Base-by-base conservation (phyloP, 1,284 basidiomycete species). In the Cryptococcus amylolentus region DNA sequence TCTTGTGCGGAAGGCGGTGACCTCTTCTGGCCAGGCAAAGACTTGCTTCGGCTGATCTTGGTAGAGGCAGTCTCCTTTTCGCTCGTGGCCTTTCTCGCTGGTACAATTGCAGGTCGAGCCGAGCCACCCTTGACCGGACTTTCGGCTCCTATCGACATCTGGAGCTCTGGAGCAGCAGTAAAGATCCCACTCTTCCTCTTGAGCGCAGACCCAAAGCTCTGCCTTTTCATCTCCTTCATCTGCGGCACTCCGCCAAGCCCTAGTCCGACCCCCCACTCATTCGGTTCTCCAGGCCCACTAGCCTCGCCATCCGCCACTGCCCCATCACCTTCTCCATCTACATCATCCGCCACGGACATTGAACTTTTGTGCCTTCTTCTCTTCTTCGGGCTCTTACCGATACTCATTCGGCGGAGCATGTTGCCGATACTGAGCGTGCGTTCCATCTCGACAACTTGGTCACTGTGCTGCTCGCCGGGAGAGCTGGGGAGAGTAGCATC, bases 311-410 rank as follows among this genome's bases (percentile, higher is more conserved):
- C 27, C 20, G 44, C 44, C 18, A 23, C 13, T 18, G 16, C 44
- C 44, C 27, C 16, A 42, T 20, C 40, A 7, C 40, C 16, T 7
- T 7, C 40, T 7, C 9, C 16, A 42, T 42, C 40, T 13, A 9
- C 16, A 16, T 42, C 27, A 8, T 28, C 44, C 27, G 18, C 44
- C 20, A 28, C 28, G 9, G 20, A 28, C 27, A 23, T 23, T 28
- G 18, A 16, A 8, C 6, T 46, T 28, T 46, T 28, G 13, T 46
- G 16, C 27, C 47, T 38, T 38, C 35, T 49, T 13, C 47, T 38
- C 47, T 49, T 49, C 31, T 49, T 49, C 13, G 47, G 23, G 14
- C 47, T 26, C 35, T 26, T 49, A 14, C 47, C 47, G 14, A 49
- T 37, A 37, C 47, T 49, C n/a, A 49, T 35, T n/a, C 23, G 26